Evolutionary conservation across 2,329 filamentous ascomycete species (phyloP).

Genomic region (Xylaria sp.): DNA sequence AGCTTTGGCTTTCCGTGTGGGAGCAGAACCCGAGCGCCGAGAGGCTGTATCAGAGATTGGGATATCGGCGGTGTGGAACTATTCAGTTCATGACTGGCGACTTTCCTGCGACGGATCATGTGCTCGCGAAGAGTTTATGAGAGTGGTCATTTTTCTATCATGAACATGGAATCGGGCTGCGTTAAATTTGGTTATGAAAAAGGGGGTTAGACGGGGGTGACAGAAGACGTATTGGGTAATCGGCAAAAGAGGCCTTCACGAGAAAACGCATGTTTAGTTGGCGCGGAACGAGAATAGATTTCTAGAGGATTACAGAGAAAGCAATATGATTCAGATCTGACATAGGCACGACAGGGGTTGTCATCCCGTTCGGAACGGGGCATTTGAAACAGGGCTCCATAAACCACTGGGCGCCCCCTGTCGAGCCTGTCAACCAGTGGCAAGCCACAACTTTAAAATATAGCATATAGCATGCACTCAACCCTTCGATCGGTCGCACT

Average conservation of each 20-base stretch:
- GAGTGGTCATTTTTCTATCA: neutral
- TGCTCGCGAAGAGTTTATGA: conserved; percentile 43
- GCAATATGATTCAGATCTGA: too few relatives aligned
- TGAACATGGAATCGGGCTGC: neutral
- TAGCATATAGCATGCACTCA: too few relatives aligned
- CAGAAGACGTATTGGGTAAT: neutral
- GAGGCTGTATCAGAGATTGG: conserved; percentile 43
- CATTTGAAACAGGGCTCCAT: too few relatives aligned
- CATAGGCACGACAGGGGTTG: too few relatives aligned
- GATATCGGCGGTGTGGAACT: conserved; percentile 43
- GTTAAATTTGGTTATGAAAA: neutral
- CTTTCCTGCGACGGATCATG: conserved; percentile 44
- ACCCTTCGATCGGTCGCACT: too few relatives aligned
- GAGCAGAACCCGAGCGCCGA: conserved; percentile 42
- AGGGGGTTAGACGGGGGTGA: neutral
- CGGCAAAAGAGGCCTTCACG: neutral
- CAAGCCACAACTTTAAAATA: too few relatives aligned
- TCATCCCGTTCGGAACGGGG: too few relatives aligned
- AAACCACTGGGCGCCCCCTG: too few relatives aligned
- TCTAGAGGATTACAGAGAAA: neutral
- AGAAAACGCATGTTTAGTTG: neutral
- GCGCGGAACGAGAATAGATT: neutral
- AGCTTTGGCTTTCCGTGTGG: conserved; percentile 49
- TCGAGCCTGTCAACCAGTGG: too few relatives aligned
- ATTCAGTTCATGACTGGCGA: conserved; percentile 42